phyloP scores from a whole-genome alignment of 352 stramenopile genomes.

The Thalassiosira sp. region DNA sequence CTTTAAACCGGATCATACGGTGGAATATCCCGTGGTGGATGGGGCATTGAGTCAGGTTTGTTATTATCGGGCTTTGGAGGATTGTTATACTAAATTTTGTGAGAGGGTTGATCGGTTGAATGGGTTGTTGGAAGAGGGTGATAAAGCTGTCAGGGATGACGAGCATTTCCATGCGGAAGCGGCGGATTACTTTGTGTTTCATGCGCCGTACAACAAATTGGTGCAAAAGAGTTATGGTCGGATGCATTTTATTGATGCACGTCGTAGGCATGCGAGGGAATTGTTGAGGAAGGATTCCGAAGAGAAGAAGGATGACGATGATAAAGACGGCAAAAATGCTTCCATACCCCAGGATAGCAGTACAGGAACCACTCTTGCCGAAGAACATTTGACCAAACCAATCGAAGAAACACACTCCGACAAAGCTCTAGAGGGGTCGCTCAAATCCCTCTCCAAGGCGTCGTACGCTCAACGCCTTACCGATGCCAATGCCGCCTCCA shows the following conservation, averaged over 20 bases:
- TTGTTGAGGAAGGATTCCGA: slow-evolving; percentile 28
- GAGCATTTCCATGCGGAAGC: slow-evolving; percentile 75
- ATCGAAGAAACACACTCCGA: slow-evolving; percentile 92
- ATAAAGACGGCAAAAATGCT: background rate
- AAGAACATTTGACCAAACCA: slow-evolving; percentile 84
- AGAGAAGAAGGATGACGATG: slow-evolving; percentile 59
- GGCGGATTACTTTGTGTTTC: slow-evolving; percentile 94
- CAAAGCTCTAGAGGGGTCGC: slow-evolving; percentile 86
- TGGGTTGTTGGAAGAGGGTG: background rate
- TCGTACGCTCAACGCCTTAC: slow-evolving; percentile 86
- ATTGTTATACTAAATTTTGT: slow-evolving; percentile 90
- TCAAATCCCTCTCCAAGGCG: slow-evolving; percentile 85
- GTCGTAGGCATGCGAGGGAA: slow-evolving; percentile 37
- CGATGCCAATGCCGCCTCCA: slow-evolving; percentile 87
- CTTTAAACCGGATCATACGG: slow-evolving; percentile 92
- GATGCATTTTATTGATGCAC: slow-evolving; percentile 85
- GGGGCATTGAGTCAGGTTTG: slow-evolving; percentile 92
- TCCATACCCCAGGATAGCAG: slow-evolving; percentile 48
- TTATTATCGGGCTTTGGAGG: slow-evolving; percentile 94
- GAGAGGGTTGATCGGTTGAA: slow-evolving; percentile 39
- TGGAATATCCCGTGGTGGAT: slow-evolving; percentile 96
- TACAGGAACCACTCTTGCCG: slow-evolving; percentile 44
- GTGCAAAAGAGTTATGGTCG: slow-evolving; percentile 95
- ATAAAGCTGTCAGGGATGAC: slow-evolving; percentile 2
- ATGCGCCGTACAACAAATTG: slow-evolving; percentile 99